phyloP scores from a whole-genome alignment of 805 yeast species.

The Diddensiella caesifluorescens region DNA sequence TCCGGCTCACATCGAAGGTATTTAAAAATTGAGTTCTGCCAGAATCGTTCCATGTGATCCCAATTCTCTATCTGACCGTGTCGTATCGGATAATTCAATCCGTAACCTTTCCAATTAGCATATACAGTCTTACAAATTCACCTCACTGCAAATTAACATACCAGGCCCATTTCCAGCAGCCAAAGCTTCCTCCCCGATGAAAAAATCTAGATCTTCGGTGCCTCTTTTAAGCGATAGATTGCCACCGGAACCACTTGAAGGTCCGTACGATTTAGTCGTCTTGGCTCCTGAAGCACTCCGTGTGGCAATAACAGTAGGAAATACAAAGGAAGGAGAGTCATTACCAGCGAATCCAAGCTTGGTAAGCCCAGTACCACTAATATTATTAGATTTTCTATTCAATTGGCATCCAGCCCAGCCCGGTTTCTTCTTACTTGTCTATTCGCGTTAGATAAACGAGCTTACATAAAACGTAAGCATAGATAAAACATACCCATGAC shows the following conservation, averaged over 20 bases:
- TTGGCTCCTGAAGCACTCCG: conserved; percentile 30
- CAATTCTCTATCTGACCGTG: conserved; percentile 98
- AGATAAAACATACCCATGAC: conserved; percentile 72
- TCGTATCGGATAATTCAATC: conserved; percentile 84
- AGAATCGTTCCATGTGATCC: conserved; percentile 99
- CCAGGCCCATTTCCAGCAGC: conserved; percentile 83
- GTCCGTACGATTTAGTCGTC: conserved; percentile 37
- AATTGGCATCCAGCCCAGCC: background rate
- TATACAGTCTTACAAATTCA: background rate
- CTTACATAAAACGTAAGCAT: conserved; percentile 6
- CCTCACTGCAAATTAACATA: conserved; percentile 13
- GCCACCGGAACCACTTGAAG: conserved; percentile 32
- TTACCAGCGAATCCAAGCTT: conserved; percentile 98
- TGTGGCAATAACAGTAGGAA: conserved; percentile 95
- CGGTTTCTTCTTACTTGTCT: conserved; percentile 31
- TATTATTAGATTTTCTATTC: conserved; percentile 18
- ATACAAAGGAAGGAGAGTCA: conserved; percentile 94
- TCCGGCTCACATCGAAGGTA: conserved; percentile 97
- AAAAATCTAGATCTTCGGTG: conserved; percentile 89
- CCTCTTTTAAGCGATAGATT: conserved; percentile 69
- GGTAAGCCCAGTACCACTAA: conserved; percentile 95
- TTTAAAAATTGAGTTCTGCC: conserved; percentile 97
- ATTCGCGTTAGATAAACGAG: conserved; percentile 1
- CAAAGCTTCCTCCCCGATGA: conserved; percentile 92
- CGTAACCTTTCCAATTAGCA: conserved; percentile 45